Evolutionary conservation across 805 yeast genomes (phyloP), one percentile per base, ranked within the genome.

Genomic region (Sungouiozyma intestinalis): DNA sequence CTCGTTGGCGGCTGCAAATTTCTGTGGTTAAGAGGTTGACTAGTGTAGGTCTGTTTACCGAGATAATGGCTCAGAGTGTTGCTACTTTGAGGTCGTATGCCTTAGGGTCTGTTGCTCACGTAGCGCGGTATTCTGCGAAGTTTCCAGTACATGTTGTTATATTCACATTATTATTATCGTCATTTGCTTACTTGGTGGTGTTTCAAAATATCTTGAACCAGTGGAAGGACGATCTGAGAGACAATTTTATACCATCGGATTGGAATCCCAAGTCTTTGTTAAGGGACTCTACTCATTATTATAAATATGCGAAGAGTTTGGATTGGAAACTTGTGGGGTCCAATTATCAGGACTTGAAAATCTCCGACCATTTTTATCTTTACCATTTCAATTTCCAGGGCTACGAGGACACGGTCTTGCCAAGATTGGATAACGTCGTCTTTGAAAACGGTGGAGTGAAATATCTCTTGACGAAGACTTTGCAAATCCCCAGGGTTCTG

Each of bases 101-200:
- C 2, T 19, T 45, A 6, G 52, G 53, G 11, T 52, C 54, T n/a
- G 51, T 77, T 42, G 81, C 84, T 35, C 66, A 66, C 44, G 42
- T 66, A 33, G 71, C 77, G 8, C 65, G 60, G 41, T 57, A 71
- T 15, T 77, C 90, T 38, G 92, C 95, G 13, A 73, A 75, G 45
- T 74, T 80, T 57, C 98, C 98, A 13, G 84, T 90, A 49, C 97
- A 88, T 61, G 74, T 86, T 40, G 77, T 90, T 40, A 76, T 86
- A 35, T 54, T 76, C 42, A 73, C 86, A 4, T 72, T 92, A 14
- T 63, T 88, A 38, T 58, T 85, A 35, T 94, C 94, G 2, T 79
- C 94, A 2, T 64, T 84, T 40, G 81, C 90, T 6, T 90, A 88
- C 59, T 69, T 88, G 45, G 73, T 88, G 3, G 72, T 79, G 3